Base-by-base conservation (phyloP, 768 basidiomycete genomes). In the Russula olivacea region DNA sequence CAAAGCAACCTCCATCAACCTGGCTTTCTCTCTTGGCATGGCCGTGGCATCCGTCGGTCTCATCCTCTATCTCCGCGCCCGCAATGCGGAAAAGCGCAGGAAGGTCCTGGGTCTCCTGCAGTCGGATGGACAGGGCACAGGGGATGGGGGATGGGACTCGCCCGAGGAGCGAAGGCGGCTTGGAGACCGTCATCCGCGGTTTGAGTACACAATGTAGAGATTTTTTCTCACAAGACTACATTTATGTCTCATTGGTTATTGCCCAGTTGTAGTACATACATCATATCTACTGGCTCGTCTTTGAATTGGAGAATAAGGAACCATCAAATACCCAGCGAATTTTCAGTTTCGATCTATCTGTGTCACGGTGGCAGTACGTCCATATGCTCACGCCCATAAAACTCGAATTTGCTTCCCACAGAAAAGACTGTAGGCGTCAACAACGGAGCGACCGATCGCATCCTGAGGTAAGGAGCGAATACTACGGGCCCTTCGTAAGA, bases 101-200 rank as follows among this genome's bases (percentile, higher is more conserved):
- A 28, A 55, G 23, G 64, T 68, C 10, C 50, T 23, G 12, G 12
- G 54, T n/a, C 23, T 66, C 19, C 12, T 59, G 7, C 32, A 45
- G 21, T 51, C 21, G 25, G 38, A 68, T 4, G 64, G 61, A 11
- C 17, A 30, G 5, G 63, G 56, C 9, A 61, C 40, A 2, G 59
- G 34, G 14, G 17, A 38, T 0, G 64, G 57, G 2, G 64, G 55
- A 6, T 68, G 66, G 66, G 61, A 68, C 55, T 68, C 66, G 21
- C 50, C 28, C 12, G 28, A 28, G 41, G 66, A 68, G 61, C 54
- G 60, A 19, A 52, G 34, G 28, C 52, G 61, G 34, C 55, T 62
- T n/a, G 66, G 66, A 15, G 66, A 68, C 50, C 59, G 66, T 17
- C 66, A 68, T 30, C 66, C 66, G 15, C 56, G 61, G 14, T 68